Conservation (phyloP, 2,329 filamentous ascomycete genomes). For the Zymoseptoria brevis region DNA sequence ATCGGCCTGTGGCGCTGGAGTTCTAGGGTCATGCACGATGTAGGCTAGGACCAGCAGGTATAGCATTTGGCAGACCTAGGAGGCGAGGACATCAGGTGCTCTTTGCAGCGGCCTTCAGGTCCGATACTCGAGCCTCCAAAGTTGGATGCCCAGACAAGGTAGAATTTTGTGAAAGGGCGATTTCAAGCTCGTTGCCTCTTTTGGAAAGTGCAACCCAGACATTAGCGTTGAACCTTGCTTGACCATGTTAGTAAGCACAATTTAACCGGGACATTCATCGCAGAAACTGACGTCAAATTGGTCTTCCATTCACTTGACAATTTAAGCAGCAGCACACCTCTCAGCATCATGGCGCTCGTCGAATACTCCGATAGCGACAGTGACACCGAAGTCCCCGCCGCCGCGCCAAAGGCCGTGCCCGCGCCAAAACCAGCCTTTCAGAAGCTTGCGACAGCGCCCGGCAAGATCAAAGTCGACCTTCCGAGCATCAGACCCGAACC, state of each 20-base stretch:
- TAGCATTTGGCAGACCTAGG: not conserved
- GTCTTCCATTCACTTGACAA: not conserved
- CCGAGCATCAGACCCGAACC: conserved; percentile 45
- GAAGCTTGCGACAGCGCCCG: conserved; percentile 40
- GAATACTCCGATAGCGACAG: conserved; percentile 73
- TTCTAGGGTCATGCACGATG: not conserved
- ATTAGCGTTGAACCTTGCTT: not conserved
- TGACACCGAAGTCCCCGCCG: conserved; percentile 42
- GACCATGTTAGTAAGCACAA: not conserved
- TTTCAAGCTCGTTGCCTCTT: not conserved
- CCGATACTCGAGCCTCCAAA: too few species aligned
- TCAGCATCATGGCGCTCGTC: conserved; percentile 61
- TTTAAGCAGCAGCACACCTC: not conserved
- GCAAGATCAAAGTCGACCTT: conserved; percentile 76
- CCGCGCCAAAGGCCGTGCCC: conserved; percentile 20
- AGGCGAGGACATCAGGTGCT: too few species aligned
- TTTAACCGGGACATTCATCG: not conserved
- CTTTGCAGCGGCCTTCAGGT: too few species aligned
- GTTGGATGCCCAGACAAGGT: too few species aligned
- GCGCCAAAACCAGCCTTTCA: conserved; percentile 32
- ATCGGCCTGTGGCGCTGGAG: not conserved
- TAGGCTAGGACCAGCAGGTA: not conserved
- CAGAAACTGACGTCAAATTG: not conserved
- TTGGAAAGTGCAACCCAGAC: not conserved
- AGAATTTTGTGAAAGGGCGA: not conserved